Conservation (phyloP, 2,329 filamentous ascomycete species). For the Berkeleyomyces rouxiae region DNA sequence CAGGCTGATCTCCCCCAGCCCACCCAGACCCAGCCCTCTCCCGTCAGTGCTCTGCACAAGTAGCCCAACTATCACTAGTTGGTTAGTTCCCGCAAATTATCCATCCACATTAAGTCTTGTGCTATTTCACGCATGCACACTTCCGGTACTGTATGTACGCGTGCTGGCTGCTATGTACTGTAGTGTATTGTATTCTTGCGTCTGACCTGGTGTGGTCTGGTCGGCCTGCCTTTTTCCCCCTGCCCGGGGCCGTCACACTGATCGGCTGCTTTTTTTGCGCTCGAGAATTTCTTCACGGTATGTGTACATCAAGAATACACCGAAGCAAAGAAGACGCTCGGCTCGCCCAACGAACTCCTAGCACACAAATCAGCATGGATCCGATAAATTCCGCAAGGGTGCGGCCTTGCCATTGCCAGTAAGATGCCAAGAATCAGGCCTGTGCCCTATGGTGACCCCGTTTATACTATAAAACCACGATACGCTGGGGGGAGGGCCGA, state of each 20-base stretch:
- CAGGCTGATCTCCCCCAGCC: background rate
- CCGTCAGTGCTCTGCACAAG: background rate
- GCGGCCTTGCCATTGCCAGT: background rate
- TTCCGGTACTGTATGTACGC: background rate
- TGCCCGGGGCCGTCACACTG: background rate
- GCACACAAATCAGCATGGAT: background rate
- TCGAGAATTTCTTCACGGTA: background rate
- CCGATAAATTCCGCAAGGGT: background rate
- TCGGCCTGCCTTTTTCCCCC: background rate
- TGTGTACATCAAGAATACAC: background rate
- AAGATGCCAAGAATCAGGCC: background rate
- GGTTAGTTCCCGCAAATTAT: background rate
- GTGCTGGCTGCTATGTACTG: background rate
- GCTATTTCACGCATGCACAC: background rate
- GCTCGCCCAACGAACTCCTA: background rate
- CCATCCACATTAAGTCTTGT: background rate
- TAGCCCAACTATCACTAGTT: background rate
- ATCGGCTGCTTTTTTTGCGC: background rate
- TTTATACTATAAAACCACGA: too few relatives aligned
- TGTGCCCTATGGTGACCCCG: too few relatives aligned
- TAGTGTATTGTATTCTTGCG: background rate
- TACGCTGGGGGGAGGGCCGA: too few relatives aligned
- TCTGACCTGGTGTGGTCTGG: background rate
- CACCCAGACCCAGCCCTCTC: background rate
- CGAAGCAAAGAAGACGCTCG: background rate